Evolutionary conservation across 1,139 yeast genomes (phyloP).

Genomic region (Debaryomyces subglobosus): DNA sequence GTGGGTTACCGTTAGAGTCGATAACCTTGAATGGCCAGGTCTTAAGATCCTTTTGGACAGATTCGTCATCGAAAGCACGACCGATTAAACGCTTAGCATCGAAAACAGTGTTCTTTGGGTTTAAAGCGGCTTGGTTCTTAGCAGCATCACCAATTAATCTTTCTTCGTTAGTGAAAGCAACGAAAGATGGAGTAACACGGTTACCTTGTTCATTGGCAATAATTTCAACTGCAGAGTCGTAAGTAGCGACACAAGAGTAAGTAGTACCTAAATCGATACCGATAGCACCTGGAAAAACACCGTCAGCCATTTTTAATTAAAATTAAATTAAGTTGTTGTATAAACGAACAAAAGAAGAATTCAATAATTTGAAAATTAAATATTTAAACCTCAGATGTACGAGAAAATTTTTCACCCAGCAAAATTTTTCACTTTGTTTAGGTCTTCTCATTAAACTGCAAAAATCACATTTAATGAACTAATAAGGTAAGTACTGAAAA

Average conservation of each 20-base stretch:
- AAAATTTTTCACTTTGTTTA: slow-evolving; percentile 11
- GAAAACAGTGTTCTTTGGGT: slow-evolving; percentile 95
- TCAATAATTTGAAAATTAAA: slow-evolving; percentile 9
- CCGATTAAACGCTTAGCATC: slow-evolving; percentile 98
- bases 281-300: slow-evolving; percentile 99
- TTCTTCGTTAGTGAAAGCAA: slow-evolving; percentile 96
- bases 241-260: slow-evolving; percentile 97
- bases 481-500: slow-evolving; percentile 5
- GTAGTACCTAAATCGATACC: slow-evolving; percentile 99
- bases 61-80: slow-evolving; percentile 87
- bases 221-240: slow-evolving; percentile 86
- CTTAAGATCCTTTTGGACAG: slow-evolving; percentile 94
- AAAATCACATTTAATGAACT: background rate
- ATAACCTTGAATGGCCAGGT: slow-evolving; percentile 96
- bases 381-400: slow-evolving; percentile 8
- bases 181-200: slow-evolving; percentile 98
- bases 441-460: slow-evolving; percentile 8
- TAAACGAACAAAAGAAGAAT: slow-evolving; percentile 20
- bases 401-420: slow-evolving; percentile 10
- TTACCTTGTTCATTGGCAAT: slow-evolving; percentile 99
- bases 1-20: slow-evolving; percentile 84
- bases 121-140: slow-evolving; percentile 97
- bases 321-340: slow-evolving; percentile 14
- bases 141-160: slow-evolving; percentile 99
- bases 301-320: slow-evolving; percentile 77